Percentiles rank a stretch among this genome's conserved stretches.
Evolutionary conservation across 345 rosid species (phyloP).

Genomic region (Trapa incisa): DNA sequence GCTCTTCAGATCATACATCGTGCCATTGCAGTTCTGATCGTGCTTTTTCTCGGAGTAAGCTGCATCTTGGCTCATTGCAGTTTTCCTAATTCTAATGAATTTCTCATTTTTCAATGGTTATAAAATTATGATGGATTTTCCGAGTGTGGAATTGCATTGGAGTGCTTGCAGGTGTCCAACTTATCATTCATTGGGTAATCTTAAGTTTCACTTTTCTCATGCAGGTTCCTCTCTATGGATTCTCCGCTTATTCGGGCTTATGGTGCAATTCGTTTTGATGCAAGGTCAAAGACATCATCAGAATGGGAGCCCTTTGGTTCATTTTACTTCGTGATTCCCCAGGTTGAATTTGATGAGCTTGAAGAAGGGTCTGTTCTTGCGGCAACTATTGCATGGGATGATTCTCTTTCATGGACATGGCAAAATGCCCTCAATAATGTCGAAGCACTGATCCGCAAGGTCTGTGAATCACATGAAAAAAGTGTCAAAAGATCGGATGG

Average conservation of each 20-base stretch:
- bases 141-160: not conserved
- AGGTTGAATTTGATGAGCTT: conserved; percentile 87
- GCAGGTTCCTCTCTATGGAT: conserved; percentile 50
- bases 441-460: conserved; percentile 42
- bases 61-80: too few species aligned
- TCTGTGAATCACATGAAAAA: conserved; percentile 1
- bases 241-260: conserved; percentile 81
- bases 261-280: conserved; percentile 80
- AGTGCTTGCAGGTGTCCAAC: not conserved
- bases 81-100: too few species aligned
- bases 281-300: conserved; percentile 34
- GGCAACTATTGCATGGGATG: conserved; percentile 65
- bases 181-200: not conserved
- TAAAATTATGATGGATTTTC: too few species aligned
- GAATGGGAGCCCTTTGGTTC: conserved; percentile 84
- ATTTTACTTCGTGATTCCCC: conserved; percentile 74
- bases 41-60: too few species aligned
- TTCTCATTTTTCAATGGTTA: too few species aligned
- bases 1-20: not conserved
- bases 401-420: conserved; percentile 51
- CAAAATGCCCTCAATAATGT: conserved; percentile 38
- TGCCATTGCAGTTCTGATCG: too few species aligned
- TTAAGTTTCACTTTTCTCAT: not conserved
- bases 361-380: conserved; percentile 61
- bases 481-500: not conserved